Evolutionary conservation across 768 basidiomycete genomes (phyloP).

Genomic region (Boletellus ananiceps): DNA sequence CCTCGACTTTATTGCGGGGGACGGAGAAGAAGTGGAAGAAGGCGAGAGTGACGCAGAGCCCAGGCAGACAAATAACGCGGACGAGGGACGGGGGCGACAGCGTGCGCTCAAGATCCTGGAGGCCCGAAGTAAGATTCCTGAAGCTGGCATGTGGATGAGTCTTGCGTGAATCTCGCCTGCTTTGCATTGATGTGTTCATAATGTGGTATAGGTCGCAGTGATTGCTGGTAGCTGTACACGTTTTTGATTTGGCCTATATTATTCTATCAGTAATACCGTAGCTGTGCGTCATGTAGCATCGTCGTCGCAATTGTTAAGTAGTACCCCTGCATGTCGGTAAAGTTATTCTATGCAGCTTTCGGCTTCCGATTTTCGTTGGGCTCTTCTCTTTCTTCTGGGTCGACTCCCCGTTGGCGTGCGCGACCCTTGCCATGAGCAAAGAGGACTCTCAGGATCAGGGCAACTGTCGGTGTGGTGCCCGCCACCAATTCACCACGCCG

Average conservation of each 20-base stretch:
- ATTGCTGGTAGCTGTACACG: conserved; percentile 7
- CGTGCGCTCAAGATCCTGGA: conserved; percentile 67
- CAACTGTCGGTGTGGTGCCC: neutral
- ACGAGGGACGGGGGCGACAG: conserved; percentile 46
- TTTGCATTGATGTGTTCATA: conserved; percentile 5
- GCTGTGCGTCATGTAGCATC: conserved; percentile 28
- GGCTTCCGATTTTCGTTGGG: neutral
- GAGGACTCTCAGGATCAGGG: neutral
- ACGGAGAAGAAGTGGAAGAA: conserved; percentile 46
- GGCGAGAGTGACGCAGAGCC: conserved; percentile 27
- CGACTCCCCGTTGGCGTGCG: no score
- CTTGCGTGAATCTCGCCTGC: conserved; percentile 40
- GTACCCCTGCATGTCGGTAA: conserved; percentile 13
- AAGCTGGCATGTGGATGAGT: conserved; percentile 79
- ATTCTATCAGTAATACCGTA: conserved; percentile 31
- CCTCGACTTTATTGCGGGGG: conserved; percentile 53
- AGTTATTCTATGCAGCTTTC: conserved; percentile 3
- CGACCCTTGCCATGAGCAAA: no score
- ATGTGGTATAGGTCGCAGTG: conserved; percentile 5
- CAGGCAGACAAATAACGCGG: conserved; percentile 15
- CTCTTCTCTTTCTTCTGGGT: no score
- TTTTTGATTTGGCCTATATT: conserved; percentile 20
- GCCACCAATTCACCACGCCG: neutral
- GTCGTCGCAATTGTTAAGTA: conserved; percentile 22
- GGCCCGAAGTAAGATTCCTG: conserved; percentile 62